Evolutionary conservation across 495 filamentous ascomycete species (phyloP), one percentile per base, ranked within the genome.

Genomic region (Podospora pseudoanserina): DNA sequence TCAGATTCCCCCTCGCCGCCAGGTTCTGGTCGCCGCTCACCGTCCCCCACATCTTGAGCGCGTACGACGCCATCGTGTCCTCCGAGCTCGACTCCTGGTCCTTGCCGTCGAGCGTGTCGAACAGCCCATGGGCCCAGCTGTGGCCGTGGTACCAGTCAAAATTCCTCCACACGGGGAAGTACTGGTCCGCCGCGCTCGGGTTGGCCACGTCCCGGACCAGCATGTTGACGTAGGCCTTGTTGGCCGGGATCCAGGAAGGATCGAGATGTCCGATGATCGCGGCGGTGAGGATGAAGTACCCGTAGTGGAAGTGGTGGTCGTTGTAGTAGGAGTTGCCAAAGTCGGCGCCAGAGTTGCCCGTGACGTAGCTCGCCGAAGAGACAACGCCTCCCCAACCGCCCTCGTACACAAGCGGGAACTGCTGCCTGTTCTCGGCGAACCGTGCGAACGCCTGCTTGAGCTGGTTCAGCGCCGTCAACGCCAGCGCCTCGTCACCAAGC

Each of bases 61-160:
- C 91, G 73, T 97, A 97, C 1, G 90, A 87, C 70, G 91, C 92
- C 83, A 93, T 89, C 55, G 91, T 86, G 77, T 99, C 95, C 80
- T 99, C 95, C 6, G 91, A 95, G 54, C 90, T 90, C 19, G 90
- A 93, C 76, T 99, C 95, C 75, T 97, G 83, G 74, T 99, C 91
- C 78, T 97, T 97, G 70, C 93, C 91, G 74, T 99, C 96, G 53
- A 81, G 85, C n/a, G 89, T 89, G 70, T 93, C 92, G 76, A 91
- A 96, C n/a, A 99, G 84, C 6, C 95, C 95, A 71, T 97, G 92
- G 2, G 95, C 96, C 91, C 94, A 99, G 11, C 91, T 94, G 83
- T 99, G 95, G 5, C 95, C 95, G 74, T 96, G 88, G 79, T 86
- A 97, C 91, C 93, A 97, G 78, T 99, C 95, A 71, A 98, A 97